Evolutionary conservation across 2,329 filamentous ascomycete species (phyloP).

Genomic region (Neonectria faginata): DNA sequence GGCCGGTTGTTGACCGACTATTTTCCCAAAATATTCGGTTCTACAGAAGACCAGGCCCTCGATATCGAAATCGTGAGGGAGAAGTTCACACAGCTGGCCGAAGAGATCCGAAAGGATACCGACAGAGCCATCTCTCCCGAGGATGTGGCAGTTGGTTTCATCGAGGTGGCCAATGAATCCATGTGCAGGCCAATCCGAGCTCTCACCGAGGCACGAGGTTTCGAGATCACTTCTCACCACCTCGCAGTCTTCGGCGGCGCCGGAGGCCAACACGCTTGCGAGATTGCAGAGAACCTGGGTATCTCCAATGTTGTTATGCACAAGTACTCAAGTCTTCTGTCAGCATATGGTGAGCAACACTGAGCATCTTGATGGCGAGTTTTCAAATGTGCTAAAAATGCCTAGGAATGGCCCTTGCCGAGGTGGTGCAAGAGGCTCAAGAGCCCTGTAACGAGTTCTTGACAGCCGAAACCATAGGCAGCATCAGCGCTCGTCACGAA

Average conservation of each 20-base stretch:
- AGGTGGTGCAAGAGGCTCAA: conserved; percentile 53
- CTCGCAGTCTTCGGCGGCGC: conserved; percentile 71
- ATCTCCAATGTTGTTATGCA: conserved; percentile 56
- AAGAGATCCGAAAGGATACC: conserved; percentile 9
- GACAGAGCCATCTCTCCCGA: conserved; percentile 12
- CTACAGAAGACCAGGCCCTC: conserved; percentile 43
- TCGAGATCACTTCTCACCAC: conserved; percentile 45
- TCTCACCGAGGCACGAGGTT: conserved; percentile 69
- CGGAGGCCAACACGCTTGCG: conserved; percentile 70
- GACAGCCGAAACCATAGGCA: conserved; percentile 27
- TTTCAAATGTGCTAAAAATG: not conserved
- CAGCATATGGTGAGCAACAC: conserved; percentile 51
- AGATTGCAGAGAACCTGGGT: conserved; percentile 54
- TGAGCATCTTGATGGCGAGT: not conserved
- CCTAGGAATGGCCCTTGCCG: conserved; percentile 52
- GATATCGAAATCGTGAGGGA: conserved; percentile 53
- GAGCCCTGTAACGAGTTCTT: conserved; percentile 47
- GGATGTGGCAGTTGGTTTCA: conserved; percentile 71
- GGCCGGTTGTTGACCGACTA: conserved; percentile 68
- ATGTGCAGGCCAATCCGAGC: conserved; percentile 82
- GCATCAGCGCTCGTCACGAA: conserved; percentile 41
- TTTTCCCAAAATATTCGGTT: conserved; percentile 61
- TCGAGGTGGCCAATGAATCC: conserved; percentile 79
- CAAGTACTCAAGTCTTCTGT: conserved; percentile 54
- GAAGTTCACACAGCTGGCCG: conserved; percentile 56